Evolutionary conservation across 805 yeast genomes (phyloP).

Genomic region (Suhomyces kilbournensis): DNA sequence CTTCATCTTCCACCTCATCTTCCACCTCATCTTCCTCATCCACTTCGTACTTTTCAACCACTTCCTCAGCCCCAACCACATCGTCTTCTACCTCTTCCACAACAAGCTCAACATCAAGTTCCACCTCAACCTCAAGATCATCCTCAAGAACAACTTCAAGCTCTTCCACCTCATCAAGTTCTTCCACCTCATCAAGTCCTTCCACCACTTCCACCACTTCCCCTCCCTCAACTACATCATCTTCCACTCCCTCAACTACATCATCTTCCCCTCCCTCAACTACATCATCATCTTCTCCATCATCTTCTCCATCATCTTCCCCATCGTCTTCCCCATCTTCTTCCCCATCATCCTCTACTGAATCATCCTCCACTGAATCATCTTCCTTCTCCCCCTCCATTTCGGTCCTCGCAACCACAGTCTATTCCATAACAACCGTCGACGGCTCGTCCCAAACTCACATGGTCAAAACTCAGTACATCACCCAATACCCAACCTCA

Average conservation of each 20-base stretch:
- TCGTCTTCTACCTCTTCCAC: not conserved
- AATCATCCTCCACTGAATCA: too few relatives aligned
- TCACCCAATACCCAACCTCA: conserved; percentile 16
- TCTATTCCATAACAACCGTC: conserved; percentile 20
- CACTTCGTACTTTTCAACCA: not conserved
- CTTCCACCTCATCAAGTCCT: too few relatives aligned
- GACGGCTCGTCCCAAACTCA: conserved; percentile 20
- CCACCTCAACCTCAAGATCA: too few relatives aligned
- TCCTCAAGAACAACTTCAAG: conserved; percentile 13
- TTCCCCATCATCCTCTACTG: conserved; percentile 7
- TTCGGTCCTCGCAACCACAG: conserved; percentile 15
- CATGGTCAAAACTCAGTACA: conserved; percentile 19
- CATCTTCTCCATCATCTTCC: conserved; percentile 17
- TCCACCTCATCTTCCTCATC: not conserved
- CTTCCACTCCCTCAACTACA: conserved; percentile 18
- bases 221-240: conserved; percentile 14
- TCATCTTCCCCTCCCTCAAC: conserved; percentile 6
- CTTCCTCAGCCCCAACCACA: not conserved
- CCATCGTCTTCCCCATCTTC: conserved; percentile 1
- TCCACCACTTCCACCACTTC: conserved; percentile 6
- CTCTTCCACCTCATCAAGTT: not conserved
- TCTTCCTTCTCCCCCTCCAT: too few relatives aligned
- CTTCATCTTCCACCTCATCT: not conserved
- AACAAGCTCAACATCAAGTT: not conserved
- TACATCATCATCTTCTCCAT: conserved; percentile 14